Evolutionary conservation across 2,329 filamentous ascomycete species (phyloP).

Genomic region (Dactylellina haptotyla): DNA sequence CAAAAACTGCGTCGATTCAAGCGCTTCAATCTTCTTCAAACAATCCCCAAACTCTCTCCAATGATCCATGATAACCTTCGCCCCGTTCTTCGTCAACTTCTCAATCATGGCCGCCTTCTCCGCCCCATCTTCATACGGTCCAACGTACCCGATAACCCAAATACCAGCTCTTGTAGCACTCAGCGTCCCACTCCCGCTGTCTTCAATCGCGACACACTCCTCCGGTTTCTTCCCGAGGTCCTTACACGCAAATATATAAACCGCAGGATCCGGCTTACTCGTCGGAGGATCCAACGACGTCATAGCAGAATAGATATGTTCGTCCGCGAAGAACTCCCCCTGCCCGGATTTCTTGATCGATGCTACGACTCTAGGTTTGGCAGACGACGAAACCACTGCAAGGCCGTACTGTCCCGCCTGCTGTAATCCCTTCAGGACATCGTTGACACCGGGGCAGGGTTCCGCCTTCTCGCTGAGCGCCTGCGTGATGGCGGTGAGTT

Average conservation of each 20-base stretch:
- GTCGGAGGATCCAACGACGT: conserved; percentile 81
- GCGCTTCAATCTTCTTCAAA: conserved; percentile 57
- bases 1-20: not conserved
- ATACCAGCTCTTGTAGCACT: conserved; percentile 82
- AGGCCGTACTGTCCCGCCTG: conserved; percentile 74
- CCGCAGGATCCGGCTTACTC: conserved; percentile 88
- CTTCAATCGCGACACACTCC: conserved; percentile 84
- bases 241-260: conserved; percentile 82
- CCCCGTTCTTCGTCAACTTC: conserved; percentile 71
- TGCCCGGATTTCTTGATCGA: conserved; percentile 82
- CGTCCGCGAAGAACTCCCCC: conserved; percentile 79
- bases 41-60: conserved; percentile 69
- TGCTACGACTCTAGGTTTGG: conserved; percentile 79
- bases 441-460: conserved; percentile 75
- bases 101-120: conserved; percentile 74
- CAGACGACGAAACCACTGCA: conserved; percentile 82
- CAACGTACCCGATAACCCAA: conserved; percentile 84
- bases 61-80: conserved; percentile 70
- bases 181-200: conserved; percentile 84
- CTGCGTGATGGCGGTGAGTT: conserved; percentile 84
- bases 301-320: conserved; percentile 83
- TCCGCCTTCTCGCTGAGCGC: conserved; percentile 76
- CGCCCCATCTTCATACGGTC: conserved; percentile 71
- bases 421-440: conserved; percentile 73
- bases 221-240: conserved; percentile 75